Base-by-base conservation (phyloP, 2,329 filamentous ascomycete genomes). In the Fusarium sp. region DNA sequence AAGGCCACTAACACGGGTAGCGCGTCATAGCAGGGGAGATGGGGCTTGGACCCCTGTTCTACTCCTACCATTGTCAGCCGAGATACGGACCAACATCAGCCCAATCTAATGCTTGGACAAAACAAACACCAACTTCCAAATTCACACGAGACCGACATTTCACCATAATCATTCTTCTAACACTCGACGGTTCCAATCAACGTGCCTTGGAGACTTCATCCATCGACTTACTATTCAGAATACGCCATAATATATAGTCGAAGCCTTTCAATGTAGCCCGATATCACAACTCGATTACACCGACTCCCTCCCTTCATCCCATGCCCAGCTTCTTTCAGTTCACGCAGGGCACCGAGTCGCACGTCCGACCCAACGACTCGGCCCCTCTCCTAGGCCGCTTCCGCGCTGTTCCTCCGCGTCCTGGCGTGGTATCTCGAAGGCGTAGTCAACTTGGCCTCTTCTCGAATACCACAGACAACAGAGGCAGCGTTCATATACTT, bases 271-370 rank as follows among this genome's bases (percentile, higher is more conserved):
- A 75, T 75, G 73, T 75, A 75, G 73, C 38, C 63, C 44, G 62
- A 52, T 33, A 73, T 42, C 38, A 61, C 70, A 60, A 60, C 39
- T 55, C 54, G 51, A 56, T 59, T 38, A 72, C 69, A 60, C 49
- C 64, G 45, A 69, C 63, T 55, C 51, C 66, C 57, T 38, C 45
- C 49, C 65, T 58, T 39, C 46, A 71, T 75, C 63, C 70, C 68
- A 91, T 91, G 89, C 88, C 90, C 78, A 85, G 86, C 77, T 90
- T 91, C 84, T 92, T 92, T 82, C 85, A 87, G 79, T 92, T 92
- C 82, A 90, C 90, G 70, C 89, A 90, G 77, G 90, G 90, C 79
- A 86, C 83, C 77, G 90, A 92, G 81, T 86, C 88, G 70, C 86
- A 84, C 75, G 82, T 84, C 67, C 84, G 84, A 56, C 84, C 84